Base-by-base conservation (phyloP, 2,329 filamentous ascomycete species). In the Lasiodiplodia citricola region DNA sequence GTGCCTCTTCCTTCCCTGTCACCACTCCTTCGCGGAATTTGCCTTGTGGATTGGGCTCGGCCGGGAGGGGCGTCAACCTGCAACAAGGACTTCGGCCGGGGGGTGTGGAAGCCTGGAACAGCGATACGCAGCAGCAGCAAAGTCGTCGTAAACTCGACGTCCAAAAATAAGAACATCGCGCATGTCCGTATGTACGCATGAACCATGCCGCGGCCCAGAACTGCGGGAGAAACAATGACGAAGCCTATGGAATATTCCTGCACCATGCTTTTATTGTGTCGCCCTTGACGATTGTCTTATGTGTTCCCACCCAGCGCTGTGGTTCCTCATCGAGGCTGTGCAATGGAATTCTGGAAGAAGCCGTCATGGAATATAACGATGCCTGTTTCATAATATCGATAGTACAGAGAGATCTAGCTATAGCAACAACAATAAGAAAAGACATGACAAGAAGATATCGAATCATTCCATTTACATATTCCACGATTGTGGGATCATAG, bases 391-490 rank as follows among this genome's bases (percentile, higher is more conserved):
- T 51, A 51, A 37, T 63, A 63, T 63, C 35, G 41, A 63, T 63
- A 63, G 28, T 63, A 51, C 25, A 50, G 55, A 44, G 23, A 18
- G 35, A 10, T 47, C 28, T 37, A 58, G 28, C 18, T 21, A 38
- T 25, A 35, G n/a, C 28, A 37, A 14, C 11, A 52, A 25, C 5
- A 13, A 37, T 38, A 52, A 50, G 25, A 64, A 47, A 64, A 14
- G 3, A 64, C 14, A 38, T 44, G 21, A 54, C 57, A 25, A 35
- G 51, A 23, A 52, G n/a, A 25, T 47, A 18, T 23, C 18, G 16
- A 64, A 38, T 64, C 60, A 31, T 64, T n/a, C 47, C 44, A 64
- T 64, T 52, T 52, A 64, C 60, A 52, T 64, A 64, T 25, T 41
- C 47, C 47, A 31, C 21, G 10, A 52, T 25, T 37, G 21, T 23